These are phyloP conservation scores for Myriosclerotinia duriaeana DNA, from an alignment of 2,329 filamentous ascomycete genomes.

Conservation along the genomic window DNA sequence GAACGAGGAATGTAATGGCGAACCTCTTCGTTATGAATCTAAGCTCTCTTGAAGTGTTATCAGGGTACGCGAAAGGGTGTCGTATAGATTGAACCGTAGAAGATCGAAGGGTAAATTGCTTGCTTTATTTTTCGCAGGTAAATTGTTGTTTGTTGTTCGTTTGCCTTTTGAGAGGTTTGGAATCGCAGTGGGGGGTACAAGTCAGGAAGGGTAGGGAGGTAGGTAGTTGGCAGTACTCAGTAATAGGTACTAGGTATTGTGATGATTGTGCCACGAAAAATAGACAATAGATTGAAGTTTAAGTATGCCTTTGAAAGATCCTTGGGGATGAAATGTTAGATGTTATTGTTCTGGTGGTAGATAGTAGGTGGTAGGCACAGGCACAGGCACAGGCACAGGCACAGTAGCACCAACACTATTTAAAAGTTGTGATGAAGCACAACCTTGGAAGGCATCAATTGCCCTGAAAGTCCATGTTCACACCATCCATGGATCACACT, in stretches of 20 bases:
- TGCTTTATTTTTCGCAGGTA: not conserved
- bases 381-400: too few species aligned
- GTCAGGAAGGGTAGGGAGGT: not conserved
- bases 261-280: not conserved
- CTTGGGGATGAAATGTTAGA: too few species aligned
- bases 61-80: not conserved
- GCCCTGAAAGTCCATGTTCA: too few species aligned
- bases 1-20: slow-evolving; percentile 12
- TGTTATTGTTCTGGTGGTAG: too few species aligned
- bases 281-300: not conserved
- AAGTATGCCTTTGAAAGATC: not conserved
- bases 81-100: not conserved
- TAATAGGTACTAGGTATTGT: not conserved
- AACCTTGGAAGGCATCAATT: too few species aligned
- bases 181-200: not conserved
- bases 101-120: not conserved
- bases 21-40: not conserved
- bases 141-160: not conserved
- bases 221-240: not conserved
- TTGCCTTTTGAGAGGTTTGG: slow-evolving; percentile 3
- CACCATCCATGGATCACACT: too few species aligned
- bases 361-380: too few species aligned
- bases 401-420: too few species aligned
- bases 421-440: too few species aligned
- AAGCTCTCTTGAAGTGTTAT: not conserved